Evolutionary conservation across 306 rosid genomes (phyloP), one percentile per base, ranked within the genome.

Genomic region (apple (Malus domestica)): DNA sequence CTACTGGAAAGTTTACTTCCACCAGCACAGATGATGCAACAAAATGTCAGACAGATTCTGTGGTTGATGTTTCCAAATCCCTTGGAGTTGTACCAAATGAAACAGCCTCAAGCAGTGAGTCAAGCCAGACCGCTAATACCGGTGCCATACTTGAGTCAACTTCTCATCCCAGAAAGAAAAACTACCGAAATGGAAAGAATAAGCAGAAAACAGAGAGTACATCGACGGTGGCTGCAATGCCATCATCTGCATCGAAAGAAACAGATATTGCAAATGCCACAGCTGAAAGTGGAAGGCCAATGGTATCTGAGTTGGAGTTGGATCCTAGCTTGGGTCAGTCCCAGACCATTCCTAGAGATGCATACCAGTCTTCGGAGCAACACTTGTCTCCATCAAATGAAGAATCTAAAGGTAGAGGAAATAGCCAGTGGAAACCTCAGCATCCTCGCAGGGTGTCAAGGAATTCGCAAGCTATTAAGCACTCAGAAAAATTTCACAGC

Each of bases 351-450:
- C 72, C 85, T 52, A 86, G 76, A 81, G 93, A 87, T 72, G 80
- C 82, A 42, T 79, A 75, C 83, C 86, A 82, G 78, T 67, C 75
- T 76, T 72, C 65, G 67, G 96, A 86, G 66, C 96, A 89, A 74
- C 78, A n/a, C 60, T 75, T 64, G 30, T 68, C 72, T 71, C 78
- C 75, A n/a, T 72, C 79, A 44, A 86, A 69, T 55, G 99, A 88
- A 58, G 99, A 92, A 59, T 82, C 85, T 49, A 87, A 80, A 66
- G 83, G 83, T 68, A 92, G 81, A 87, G 78, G 60, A 71, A 90
- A 80, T 80, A 87, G 82, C 84, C 96, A 84, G 84, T 84, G 86
- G 92, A 95, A 95, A 85, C 75, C 88, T 70, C 97, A 88, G 84
- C 90, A 92, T 73, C 79, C 86, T 72, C 96, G 87, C 68, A 82